A percentile compares a stretch with the other conserved stretches of the same genome.
phyloP scores from a whole-genome alignment of 2,329 filamentous ascomycete species.

The Bipolaris gigantea region DNA sequence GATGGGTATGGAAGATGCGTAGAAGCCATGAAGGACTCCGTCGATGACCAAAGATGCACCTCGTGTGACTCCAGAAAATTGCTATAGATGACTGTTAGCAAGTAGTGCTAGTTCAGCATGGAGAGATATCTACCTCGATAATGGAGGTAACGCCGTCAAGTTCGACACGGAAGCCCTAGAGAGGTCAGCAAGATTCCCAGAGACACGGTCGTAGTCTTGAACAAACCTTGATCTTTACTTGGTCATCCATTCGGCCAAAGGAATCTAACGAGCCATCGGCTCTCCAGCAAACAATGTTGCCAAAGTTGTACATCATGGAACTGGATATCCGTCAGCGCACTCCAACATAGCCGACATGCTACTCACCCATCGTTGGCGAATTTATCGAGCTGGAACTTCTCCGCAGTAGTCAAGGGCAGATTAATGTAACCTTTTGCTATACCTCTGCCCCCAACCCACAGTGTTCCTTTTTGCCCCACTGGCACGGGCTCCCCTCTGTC shows the following conservation, averaged over 20 bases:
- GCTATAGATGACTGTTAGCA: conserved; percentile 26
- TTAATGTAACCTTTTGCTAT: conserved; percentile 61
- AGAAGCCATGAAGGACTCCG: conserved; percentile 56
- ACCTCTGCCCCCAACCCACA: conserved; percentile 61
- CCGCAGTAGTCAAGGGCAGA: conserved; percentile 54
- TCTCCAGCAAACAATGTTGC: conserved; percentile 60
- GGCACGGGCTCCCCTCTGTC: conserved; percentile 51
- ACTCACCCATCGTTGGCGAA: conserved; percentile 57
- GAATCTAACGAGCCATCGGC: conserved; percentile 58
- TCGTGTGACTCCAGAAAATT: conserved; percentile 51
- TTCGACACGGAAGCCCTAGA: conserved; percentile 61
- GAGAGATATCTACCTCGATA: conserved; percentile 21
- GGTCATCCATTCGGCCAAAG: conserved; percentile 62
- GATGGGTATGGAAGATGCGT: conserved; percentile 44
- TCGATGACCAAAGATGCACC: conserved; percentile 55
- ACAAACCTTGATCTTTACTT: conserved; percentile 60
- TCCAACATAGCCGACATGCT: background rate
- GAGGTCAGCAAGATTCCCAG: conserved; percentile 10
- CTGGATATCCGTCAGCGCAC: conserved; percentile 12
- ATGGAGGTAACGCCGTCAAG: conserved; percentile 58
- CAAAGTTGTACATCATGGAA: conserved; percentile 61
- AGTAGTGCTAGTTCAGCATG: background rate
- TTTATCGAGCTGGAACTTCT: conserved; percentile 55
- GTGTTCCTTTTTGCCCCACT: conserved; percentile 54
- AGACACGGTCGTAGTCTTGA: too few relatives aligned